Conservation (phyloP, 768 basidiomycete species). For the Tylopilus intermedius region DNA sequence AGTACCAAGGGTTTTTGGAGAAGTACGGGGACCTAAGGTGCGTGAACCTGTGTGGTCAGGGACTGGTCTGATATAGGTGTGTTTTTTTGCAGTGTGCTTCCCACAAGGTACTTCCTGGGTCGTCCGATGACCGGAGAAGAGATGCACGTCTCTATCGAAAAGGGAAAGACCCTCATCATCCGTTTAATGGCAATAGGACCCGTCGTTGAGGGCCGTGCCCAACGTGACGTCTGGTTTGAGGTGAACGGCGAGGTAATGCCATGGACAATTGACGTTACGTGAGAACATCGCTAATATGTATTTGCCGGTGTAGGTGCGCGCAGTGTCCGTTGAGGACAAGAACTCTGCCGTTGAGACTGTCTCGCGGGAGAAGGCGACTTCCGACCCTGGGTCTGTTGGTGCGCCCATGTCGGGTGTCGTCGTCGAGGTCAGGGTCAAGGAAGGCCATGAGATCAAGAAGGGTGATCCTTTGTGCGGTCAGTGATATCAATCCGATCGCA, state of each 20-base stretch:
- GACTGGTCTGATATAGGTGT: constrained; percentile 9
- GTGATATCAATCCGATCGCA: constrained; percentile 29
- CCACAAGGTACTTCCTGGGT: constrained; percentile 95
- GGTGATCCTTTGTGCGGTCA: constrained; percentile 91
- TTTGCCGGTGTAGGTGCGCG: constrained; percentile 62
- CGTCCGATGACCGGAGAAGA: constrained; percentile 91
- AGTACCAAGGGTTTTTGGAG: constrained; percentile 91
- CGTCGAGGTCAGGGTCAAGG: constrained; percentile 96
- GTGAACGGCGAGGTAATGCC: constrained; percentile 83
- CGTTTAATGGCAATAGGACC: constrained; percentile 94
- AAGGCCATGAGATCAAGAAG: constrained; percentile 96
- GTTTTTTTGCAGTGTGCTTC: constrained; percentile 64
- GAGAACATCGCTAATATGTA: constrained; percentile 15
- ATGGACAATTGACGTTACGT: constrained; percentile 1
- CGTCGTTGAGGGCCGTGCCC: constrained; percentile 85
- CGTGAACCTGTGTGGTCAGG: constrained; percentile 19
- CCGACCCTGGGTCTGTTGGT: constrained; percentile 94
- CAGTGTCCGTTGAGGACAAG: constrained; percentile 93
- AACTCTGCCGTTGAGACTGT: constrained; percentile 95
- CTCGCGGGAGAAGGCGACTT: constrained; percentile 89
- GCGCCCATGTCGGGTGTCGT: constrained; percentile 98
- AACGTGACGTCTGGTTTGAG: constrained; percentile 98
- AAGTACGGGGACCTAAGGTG: constrained; percentile 94
- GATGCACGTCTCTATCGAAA: constrained; percentile 93
- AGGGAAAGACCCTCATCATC: constrained; percentile 95